Base-by-base conservation (phyloP, 2,329 filamentous ascomycete genomes). In the Colletotrichum godetiae region DNA sequence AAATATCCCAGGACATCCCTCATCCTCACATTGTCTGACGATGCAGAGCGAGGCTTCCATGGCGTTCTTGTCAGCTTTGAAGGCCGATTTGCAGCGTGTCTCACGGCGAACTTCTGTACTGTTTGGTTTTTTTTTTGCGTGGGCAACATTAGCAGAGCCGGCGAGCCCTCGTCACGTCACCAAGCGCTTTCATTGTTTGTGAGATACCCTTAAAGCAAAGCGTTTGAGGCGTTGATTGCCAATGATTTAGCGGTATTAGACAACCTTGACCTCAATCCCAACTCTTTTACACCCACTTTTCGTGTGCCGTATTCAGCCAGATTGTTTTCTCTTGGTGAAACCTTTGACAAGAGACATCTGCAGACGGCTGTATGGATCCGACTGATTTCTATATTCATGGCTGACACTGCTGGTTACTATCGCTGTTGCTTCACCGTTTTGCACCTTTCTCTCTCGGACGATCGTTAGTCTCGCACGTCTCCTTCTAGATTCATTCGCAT, bases 171-270 rank as follows among this genome's bases (percentile, higher is more conserved):
- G 15, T 49, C 33, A 55, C 66, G 15, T 56, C 33, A 59, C 46
- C 31, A 12, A 52, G 59, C 42, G 8, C 37, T 57, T 53, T 15
- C 29, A 60, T 64, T 11, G 63, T 72, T 72, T 37, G 12, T 56
- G 46, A 69, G 59, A 72, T 72, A 72, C 70, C 70, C 66, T 63
- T 55, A 59, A 64, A 55, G 66, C 33, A 42, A 58, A 69, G 70
- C 59, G 65, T 63, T 63, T 52, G 15, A 68, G 31, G 58, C 58
- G 49, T 67, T 49, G 19, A 31, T 27, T 56, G 62, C 42, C 56
- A 27, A 49, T 63, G 11, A 27, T 8, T n/a, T 55, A 64, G 55
- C 33, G 49, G 22, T 49, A 64, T 64, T 68, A 59, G n/a, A 69
- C 31, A 19, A 49, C 15, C 19, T 49, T 49, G 42, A 49, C 42